Evolutionary conservation across 1,284 basidiomycete genomes (phyloP), one percentile per base, ranked within the genome.

Genomic region (Tilletia indica): DNA sequence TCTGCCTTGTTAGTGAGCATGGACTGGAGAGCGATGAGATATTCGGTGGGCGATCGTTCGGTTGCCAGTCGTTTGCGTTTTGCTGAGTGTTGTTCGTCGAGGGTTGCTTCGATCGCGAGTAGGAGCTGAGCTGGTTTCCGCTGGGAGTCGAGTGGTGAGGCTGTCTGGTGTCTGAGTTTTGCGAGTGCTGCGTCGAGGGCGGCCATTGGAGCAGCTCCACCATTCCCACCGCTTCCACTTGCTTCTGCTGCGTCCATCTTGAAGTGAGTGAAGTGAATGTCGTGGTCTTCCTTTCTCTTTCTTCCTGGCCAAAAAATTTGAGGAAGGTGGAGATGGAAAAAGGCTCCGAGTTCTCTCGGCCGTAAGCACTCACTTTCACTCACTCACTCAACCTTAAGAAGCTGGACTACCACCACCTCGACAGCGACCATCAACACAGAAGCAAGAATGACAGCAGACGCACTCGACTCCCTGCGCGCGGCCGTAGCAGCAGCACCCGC

Each of bases 111-210:
- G 79, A 99, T 88, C 19, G 95, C 97, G 71, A 88, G 86, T 58
- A 99, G 89, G 25, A 99, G 89, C 70, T 90, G 91, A 16, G 97
- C 97, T 2, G 94, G 94, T 68, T 92, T 89, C 82, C 93, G 93
- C 86, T 98, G 94, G 82, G 97, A 93, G 1, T 90, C 85, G 25
- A 96, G 88, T 38, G 89, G 88, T 0, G 94, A 96, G 34, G 89
- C 89, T 2, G 90, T 90, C 80, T 97, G 93, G 16, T 91, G 91
- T 71, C 96, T 88, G 77, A 99, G 93, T 87, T 97, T 98, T 74
- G 89, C 74, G 31, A 84, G 76, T 5, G 79, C 75, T 34, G 34
- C 36, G 34, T 64, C 61, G 61, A 64, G 61, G 19, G 71, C 74
- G 6, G 34, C 51, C 25, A 75, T 69, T 8, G 68, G 54, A 12